Evolutionary conservation across 805 yeast genomes (phyloP), one percentile per base, ranked within the genome.

Genomic region (Barnettozyma californica): DNA sequence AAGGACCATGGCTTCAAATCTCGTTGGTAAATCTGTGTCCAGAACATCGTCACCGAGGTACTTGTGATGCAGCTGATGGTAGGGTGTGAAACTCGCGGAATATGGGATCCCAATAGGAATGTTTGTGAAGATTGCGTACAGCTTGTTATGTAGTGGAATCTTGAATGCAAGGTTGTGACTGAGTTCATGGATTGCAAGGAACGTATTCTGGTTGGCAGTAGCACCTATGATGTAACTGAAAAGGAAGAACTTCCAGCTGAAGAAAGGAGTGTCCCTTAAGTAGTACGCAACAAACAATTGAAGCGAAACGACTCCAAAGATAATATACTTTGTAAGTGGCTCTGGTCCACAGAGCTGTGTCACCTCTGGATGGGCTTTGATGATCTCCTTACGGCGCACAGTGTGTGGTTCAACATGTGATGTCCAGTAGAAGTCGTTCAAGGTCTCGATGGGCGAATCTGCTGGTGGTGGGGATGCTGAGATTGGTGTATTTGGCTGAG

Each of bases 51-150:
- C 96, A 18, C 97, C 97, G 60, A 87, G 68, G 60, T 86, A 89
- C 66, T 90, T 90, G 68, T 90, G 97, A 62, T 90, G 97, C 34
- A 90, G 70, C 64, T 88, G 88, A 62, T 90, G 97, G 65, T 90
- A 90, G 8, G 96, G 96, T 52, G 57, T 87, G 84, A 71, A 90
- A 77, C 52, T 84, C 0, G 97, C 96, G 35, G 89, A 78, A 67
- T 88, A 90, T 0, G 97, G 97, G 21, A 90, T 74, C 1, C 97
- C 96, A 45, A 90, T 87, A 1, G 97, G 96, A 35, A 87, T 68
- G 63, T 90, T 90, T 34, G 89, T 77, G 54, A 87, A 70, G 9
- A 89, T 83, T 39, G 94, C 78, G 60, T 84, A 89, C 21, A 89
- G 61, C 63, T 87, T 83, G 68, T 90, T 90, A 64, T 82, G 78